phyloP scores from a whole-genome alignment of 1,284 basidiomycete species.

The Ceratobasidium sp. region DNA sequence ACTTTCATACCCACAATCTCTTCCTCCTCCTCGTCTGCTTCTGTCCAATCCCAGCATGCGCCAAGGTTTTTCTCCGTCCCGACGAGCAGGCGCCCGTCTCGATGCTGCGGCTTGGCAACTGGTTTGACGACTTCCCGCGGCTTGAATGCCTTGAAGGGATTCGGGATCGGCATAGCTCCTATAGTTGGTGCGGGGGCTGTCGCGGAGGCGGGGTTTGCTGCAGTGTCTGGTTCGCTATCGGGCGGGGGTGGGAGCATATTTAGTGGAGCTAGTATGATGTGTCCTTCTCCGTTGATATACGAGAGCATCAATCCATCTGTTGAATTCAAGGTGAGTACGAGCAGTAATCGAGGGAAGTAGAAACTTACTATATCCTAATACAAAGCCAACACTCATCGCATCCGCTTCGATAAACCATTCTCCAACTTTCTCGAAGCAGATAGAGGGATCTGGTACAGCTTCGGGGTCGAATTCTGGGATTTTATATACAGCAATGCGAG shows the following conservation, averaged over 20 bases:
- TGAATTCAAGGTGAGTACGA: slow-evolving; percentile 48
- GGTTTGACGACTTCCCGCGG: slow-evolving; percentile 18
- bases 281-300: slow-evolving; percentile 47
- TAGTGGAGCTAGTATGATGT: slow-evolving; percentile 51
- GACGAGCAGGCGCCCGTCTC: slow-evolving; percentile 21
- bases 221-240: slow-evolving; percentile 25
- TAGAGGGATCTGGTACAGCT: slow-evolving; percentile 50
- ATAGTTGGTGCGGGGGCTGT: neutral
- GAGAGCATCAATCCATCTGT: slow-evolving; percentile 54
- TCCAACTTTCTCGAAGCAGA: slow-evolving; percentile 61
- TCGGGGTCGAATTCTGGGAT: slow-evolving; percentile 41
- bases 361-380: slow-evolving; percentile 50
- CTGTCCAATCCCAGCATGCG: slow-evolving; percentile 15
- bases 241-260: slow-evolving; percentile 38
- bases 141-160: slow-evolving; percentile 31
- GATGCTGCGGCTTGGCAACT: neutral
- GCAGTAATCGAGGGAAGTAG: neutral
- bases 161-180: slow-evolving; percentile 31
- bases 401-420: slow-evolving; percentile 67
- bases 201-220: slow-evolving; percentile 5
- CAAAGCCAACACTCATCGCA: slow-evolving; percentile 59
- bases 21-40: slow-evolving; percentile 21
- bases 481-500: slow-evolving; percentile 63
- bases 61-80: slow-evolving; percentile 28
- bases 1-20: slow-evolving; percentile 20